A percentile compares a stretch with the other conserved stretches of the same genome.
Conservation (phyloP, 768 basidiomycete genomes). For the Mycena maculata region DNA sequence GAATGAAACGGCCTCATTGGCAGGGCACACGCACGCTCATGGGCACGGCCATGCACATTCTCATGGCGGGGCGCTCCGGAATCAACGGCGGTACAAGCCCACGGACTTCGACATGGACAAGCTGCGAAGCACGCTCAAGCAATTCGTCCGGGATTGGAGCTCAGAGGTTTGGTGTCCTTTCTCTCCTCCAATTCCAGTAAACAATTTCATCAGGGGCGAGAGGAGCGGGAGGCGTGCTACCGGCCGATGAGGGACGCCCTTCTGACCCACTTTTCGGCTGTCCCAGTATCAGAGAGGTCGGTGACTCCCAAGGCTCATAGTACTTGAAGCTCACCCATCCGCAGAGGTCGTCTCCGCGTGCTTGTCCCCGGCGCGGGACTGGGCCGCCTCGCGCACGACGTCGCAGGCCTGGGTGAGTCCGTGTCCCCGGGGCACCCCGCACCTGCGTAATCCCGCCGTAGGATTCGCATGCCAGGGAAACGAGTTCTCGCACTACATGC, state of each 20-base stretch:
- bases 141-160: slow-evolving; percentile 95
- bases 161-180: slow-evolving; percentile 64
- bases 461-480: slow-evolving; percentile 94
- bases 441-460: slow-evolving; percentile 40
- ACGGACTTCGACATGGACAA: slow-evolving; percentile 90
- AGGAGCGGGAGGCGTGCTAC: slow-evolving; percentile 85
- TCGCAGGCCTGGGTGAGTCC: slow-evolving; percentile 78
- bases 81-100: slow-evolving; percentile 55
- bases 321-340: slow-evolving; percentile 6
- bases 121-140: slow-evolving; percentile 89
- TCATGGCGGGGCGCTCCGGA: slow-evolving; percentile 37
- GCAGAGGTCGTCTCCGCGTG: slow-evolving; percentile 72
- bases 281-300: slow-evolving; percentile 67
- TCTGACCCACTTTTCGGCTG: slow-evolving; percentile 67
- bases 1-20: neutral
- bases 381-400: slow-evolving; percentile 39
- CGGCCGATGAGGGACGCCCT: slow-evolving; percentile 84
- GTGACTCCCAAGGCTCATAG: neutral
- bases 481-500: slow-evolving; percentile 96
- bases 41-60: slow-evolving; percentile 33
- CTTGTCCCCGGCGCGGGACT: slow-evolving; percentile 93
- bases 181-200: neutral
- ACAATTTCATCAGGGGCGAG: slow-evolving; percentile 63
- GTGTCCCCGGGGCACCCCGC: neutral
- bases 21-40: slow-evolving; percentile 27